phyloP scores from a whole-genome alignment of 768 basidiomycete genomes.

The Boletus rubescentipes region DNA sequence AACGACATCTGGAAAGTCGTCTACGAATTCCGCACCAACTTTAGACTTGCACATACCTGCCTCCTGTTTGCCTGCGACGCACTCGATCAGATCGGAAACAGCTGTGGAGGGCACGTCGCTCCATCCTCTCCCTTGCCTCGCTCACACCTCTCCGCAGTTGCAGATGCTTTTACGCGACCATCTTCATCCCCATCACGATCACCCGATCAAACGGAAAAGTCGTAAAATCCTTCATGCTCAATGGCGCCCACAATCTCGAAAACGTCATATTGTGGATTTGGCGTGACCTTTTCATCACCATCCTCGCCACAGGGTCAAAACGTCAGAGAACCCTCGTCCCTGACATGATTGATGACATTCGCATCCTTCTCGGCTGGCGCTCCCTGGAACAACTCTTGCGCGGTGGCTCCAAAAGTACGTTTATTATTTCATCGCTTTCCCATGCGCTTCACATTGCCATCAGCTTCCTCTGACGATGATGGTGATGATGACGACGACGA shows the following conservation, averaged over 20 bases:
- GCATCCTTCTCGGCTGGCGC: slow-evolving; percentile 47
- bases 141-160: slow-evolving; percentile 41
- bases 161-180: slow-evolving; percentile 48
- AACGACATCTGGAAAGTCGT: slow-evolving; percentile 62
- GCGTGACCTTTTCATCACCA: slow-evolving; percentile 63
- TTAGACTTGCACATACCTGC: slow-evolving; percentile 51
- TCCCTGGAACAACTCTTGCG: slow-evolving; percentile 51
- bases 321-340: slow-evolving; percentile 37
- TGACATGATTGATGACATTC: slow-evolving; percentile 61
- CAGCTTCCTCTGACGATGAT: slow-evolving; percentile 1
- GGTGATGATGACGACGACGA: slow-evolving; percentile 32
- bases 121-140: slow-evolving; percentile 6
- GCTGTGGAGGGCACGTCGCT: slow-evolving; percentile 36
- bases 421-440: not conserved
- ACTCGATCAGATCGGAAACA: slow-evolving; percentile 42
- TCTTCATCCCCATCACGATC: slow-evolving; percentile 48
- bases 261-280: slow-evolving; percentile 60
- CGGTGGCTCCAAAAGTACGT: slow-evolving; percentile 50
- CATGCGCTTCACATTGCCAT: not conserved
- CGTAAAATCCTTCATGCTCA: slow-evolving; percentile 49
- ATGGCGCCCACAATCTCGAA: slow-evolving; percentile 48
- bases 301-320: slow-evolving; percentile 42
- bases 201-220: slow-evolving; percentile 41
- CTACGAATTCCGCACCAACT: slow-evolving; percentile 57
- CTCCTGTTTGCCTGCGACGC: slow-evolving; percentile 52